phyloP scores from a whole-genome alignment of 805 yeast species.

The Kazachstania taianensis region DNA sequence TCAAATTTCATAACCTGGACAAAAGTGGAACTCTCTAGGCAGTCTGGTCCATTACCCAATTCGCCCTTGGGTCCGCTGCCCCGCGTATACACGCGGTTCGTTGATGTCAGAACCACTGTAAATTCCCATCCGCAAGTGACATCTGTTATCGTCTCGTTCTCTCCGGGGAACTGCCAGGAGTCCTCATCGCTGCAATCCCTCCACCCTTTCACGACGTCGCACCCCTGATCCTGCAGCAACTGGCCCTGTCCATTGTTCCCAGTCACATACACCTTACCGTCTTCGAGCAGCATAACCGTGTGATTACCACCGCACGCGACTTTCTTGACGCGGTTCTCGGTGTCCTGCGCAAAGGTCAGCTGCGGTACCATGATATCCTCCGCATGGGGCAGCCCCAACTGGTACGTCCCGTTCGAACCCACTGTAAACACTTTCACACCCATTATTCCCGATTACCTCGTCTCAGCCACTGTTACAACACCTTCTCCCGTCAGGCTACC shows the following conservation, averaged over 20 bases:
- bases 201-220: background rate
- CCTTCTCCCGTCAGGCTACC: too few species aligned
- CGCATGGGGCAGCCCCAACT: slow-evolving; percentile 51
- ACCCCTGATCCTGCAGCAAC: slow-evolving; percentile 12
- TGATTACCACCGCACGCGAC: slow-evolving; percentile 84
- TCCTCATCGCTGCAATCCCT: slow-evolving; percentile 3
- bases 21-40: too few species aligned
- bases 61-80: slow-evolving; percentile 72
- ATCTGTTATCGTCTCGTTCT: slow-evolving; percentile 32
- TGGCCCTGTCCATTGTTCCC: slow-evolving; percentile 57
- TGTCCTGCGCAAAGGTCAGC: slow-evolving; percentile 9
- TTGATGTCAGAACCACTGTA: slow-evolving; percentile 38
- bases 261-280: slow-evolving; percentile 43
- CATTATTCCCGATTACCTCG: background rate
- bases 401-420: slow-evolving; percentile 80
- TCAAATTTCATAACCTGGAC: slow-evolving; percentile 9
- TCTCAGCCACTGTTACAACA: too few species aligned
- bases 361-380: slow-evolving; percentile 37
- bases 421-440: slow-evolving; percentile 34
- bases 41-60: slow-evolving; percentile 43
- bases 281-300: slow-evolving; percentile 45
- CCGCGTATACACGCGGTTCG: slow-evolving; percentile 36
- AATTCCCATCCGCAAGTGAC: slow-evolving; percentile 78
- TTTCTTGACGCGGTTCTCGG: slow-evolving; percentile 27
- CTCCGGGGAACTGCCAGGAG: background rate